A percentile compares a stretch with the other conserved stretches of the same genome.
These are phyloP conservation scores for Penicillium soppii DNA, from an alignment of 495 filamentous ascomycete species.

Conservation along the genomic window DNA sequence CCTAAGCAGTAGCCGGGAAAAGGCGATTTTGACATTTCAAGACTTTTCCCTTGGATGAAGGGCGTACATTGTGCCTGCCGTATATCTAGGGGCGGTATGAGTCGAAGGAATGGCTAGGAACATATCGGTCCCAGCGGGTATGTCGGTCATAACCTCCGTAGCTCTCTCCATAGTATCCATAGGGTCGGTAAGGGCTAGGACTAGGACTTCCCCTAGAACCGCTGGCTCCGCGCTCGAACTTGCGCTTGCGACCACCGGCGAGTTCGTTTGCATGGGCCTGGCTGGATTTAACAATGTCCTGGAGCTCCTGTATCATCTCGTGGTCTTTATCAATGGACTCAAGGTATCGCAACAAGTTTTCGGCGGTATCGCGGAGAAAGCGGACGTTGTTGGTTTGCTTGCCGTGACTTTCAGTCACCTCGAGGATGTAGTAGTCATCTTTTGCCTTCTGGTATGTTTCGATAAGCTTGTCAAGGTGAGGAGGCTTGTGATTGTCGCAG, in stretches of 20 bases:
- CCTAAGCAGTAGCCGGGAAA: background rate
- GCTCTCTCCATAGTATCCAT: background rate
- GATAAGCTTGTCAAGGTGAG: constrained; percentile 28
- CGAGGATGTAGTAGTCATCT: constrained; percentile 32
- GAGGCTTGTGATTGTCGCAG: background rate
- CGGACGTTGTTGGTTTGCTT: constrained; percentile 31
- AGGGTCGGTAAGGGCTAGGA: background rate
- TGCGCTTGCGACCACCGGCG: constrained; percentile 43
- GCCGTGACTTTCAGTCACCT: constrained; percentile 16
- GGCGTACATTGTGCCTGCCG: background rate
- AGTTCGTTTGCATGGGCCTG: constrained; percentile 35
- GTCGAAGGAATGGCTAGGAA: background rate
- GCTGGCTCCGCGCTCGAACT: constrained; percentile 30
- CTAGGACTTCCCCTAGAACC: background rate
- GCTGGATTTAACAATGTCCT: constrained; percentile 26
- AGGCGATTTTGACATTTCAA: background rate
- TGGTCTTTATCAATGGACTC: constrained; percentile 20
- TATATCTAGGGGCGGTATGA: constrained; percentile 1
- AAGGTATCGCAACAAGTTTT: constrained; percentile 43
- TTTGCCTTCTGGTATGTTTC: constrained; percentile 38
- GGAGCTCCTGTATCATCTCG: constrained; percentile 31
- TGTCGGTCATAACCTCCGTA: background rate
- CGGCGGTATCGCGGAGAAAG: constrained; percentile 50
- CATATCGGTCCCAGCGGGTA: background rate
- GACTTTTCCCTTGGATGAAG: background rate